Evolutionary conservation across 176 grass and related monocot species (phyloP).

Genomic region (Oryza brachyantha): DNA sequence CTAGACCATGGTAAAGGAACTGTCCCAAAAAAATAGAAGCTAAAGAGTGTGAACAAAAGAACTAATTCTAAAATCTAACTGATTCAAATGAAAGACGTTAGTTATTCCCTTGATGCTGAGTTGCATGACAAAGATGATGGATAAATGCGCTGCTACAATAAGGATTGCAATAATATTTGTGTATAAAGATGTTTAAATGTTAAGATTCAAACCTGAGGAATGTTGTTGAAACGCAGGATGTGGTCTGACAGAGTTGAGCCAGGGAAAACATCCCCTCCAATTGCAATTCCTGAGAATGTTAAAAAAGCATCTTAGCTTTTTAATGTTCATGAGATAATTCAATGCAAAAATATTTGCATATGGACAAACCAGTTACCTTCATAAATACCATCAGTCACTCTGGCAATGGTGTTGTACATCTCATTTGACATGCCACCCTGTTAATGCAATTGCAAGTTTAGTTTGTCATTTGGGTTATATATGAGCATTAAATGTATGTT

Average conservation of each 20-base stretch:
- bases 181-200: constrained; percentile 6
- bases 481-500: background rate
- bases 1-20: constrained; percentile 10
- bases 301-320: constrained; percentile 1
- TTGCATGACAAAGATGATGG: background rate
- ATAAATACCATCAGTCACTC: constrained; percentile 99
- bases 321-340: background rate
- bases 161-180: background rate
- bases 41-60: background rate
- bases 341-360: background rate
- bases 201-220: constrained; percentile 67
- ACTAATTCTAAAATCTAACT: background rate
- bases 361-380: constrained; percentile 61
- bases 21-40: constrained; percentile 5
- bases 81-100: background rate
- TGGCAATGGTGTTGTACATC: constrained; percentile 95
- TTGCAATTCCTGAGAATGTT: constrained; percentile 77
- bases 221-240: constrained; percentile 94
- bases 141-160: background rate
- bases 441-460: constrained; percentile 31
- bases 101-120: background rate
- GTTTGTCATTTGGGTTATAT: background rate
- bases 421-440: constrained; percentile 99
- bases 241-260: constrained; percentile 98
- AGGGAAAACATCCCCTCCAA: constrained; percentile 99